phyloP scores from a whole-genome alignment of 2,329 filamentous ascomycete genomes.

The Pseudocercospora eumusae region DNA sequence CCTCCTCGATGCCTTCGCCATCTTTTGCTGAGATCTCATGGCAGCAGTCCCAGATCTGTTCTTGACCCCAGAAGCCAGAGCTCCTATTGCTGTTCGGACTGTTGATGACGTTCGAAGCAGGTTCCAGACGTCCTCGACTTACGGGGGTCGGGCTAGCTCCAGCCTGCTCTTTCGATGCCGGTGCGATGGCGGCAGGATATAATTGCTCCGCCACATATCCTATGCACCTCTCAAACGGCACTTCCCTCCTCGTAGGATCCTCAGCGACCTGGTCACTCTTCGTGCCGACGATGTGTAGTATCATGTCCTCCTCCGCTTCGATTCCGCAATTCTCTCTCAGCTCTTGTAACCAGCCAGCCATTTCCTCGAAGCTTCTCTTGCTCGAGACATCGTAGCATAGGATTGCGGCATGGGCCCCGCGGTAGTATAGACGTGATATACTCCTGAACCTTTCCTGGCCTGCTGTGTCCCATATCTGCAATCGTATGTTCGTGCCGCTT shows the following conservation, averaged over 20 bases:
- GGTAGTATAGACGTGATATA: conserved; percentile 94
- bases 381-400: conserved; percentile 94
- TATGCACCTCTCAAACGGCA: conserved; percentile 93
- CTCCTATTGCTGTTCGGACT: conserved; percentile 56
- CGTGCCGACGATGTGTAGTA: conserved; percentile 92
- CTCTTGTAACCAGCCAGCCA: conserved; percentile 76
- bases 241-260: conserved; percentile 75
- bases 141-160: conserved; percentile 23
- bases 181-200: conserved; percentile 54
- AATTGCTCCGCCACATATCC: conserved; percentile 93
- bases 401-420: conserved; percentile 89
- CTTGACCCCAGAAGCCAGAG: conserved; percentile 77
- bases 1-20: conserved; percentile 93
- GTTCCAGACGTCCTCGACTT: conserved; percentile 47
- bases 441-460: conserved; percentile 94
- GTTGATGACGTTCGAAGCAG: conserved; percentile 43
- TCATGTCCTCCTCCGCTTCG: conserved; percentile 60
- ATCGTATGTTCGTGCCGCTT: conserved; percentile 80
- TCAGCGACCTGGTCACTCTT: conserved; percentile 87
- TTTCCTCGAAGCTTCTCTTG: conserved; percentile 80
- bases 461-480: conserved; percentile 96
- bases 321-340: conserved; percentile 42
- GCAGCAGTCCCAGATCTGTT: conserved; percentile 94
- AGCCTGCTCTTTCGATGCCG: conserved; percentile 6
- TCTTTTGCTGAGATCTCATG: conserved; percentile 95